Percentiles rank a stretch among this genome's conserved stretches.
Evolutionary conservation across 1,284 basidiomycete species (phyloP).

Genomic region (Meira nashicola): DNA sequence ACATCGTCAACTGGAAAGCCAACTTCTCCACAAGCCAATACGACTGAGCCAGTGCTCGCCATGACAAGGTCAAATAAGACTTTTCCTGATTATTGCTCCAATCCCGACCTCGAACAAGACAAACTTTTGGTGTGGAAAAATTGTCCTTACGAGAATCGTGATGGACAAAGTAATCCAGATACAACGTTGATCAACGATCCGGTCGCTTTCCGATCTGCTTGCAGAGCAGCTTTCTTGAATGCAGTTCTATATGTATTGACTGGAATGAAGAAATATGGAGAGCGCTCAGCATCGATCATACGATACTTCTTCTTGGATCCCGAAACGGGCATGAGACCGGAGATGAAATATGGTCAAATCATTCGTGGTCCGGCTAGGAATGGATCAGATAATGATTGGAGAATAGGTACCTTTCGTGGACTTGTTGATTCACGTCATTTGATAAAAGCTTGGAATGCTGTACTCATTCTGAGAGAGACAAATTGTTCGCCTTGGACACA

Average conservation of each 20-base stretch:
- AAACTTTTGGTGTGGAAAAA: conserved; percentile 56
- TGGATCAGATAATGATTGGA: not conserved
- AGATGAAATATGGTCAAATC: conserved; percentile 66
- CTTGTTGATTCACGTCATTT: conserved; percentile 64
- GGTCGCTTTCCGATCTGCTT: conserved; percentile 59
- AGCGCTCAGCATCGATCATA: conserved; percentile 54
- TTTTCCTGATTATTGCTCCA: too few relatives aligned
- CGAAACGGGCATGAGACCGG: conserved; percentile 64
- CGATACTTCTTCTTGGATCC: conserved; percentile 63
- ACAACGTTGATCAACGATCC: conserved; percentile 61
- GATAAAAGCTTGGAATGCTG: conserved; percentile 62
- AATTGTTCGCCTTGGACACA: conserved; percentile 61
- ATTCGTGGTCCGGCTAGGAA: conserved; percentile 64
- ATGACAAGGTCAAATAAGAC: too few relatives aligned
- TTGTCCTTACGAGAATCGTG: conserved; percentile 61
- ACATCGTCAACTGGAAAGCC: too few relatives aligned
- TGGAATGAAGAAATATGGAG: conserved; percentile 45
- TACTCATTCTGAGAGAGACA: conserved; percentile 60
- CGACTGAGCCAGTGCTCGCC: too few relatives aligned
- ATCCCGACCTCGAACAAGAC: not conserved
- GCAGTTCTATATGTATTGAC: conserved; percentile 61
- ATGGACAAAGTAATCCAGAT: conserved; percentile 67
- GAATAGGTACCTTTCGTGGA: conserved; percentile 55
- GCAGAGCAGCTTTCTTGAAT: conserved; percentile 65
- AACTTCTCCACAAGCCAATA: too few relatives aligned